Base-by-base conservation (phyloP, 768 basidiomycete genomes). In the Boletus coccyginus region DNA sequence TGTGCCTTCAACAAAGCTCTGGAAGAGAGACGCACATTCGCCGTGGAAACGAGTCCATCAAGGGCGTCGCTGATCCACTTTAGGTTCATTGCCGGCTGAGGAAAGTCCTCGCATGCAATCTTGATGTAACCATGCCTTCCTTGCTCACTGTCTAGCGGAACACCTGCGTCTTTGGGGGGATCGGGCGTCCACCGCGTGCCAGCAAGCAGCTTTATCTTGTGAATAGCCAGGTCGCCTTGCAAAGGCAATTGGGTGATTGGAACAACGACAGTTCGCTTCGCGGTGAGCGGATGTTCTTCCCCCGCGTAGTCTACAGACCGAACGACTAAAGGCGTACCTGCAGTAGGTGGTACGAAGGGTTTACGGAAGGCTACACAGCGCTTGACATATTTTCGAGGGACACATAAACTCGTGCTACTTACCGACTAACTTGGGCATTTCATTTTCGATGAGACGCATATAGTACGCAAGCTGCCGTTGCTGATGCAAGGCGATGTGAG, bases 1-100 rank as follows among this genome's bases (percentile, higher is more conserved):
- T 24, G 36, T 49, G 44, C 59, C 44, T 53, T 35, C 31, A 56
- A 60, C 27, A 44, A 35, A 12, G 43, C 39, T 44, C 44, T 38
- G 13, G 40, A 41, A 46, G 41, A 42, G 46, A 50, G 21, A 81
- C 92, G 63, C 67, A 97, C 96, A 70, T 94, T 93, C 11, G 94
- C 92, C 64, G 87, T 87, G n/a, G 71, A 73, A 58, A 98, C 70
- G 42, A 99, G 74, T 62, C 80, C 75, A 66, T 94, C 90, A 52
- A 99, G 71, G 16, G 84, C 80, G 67, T 98, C 95, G 61, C 88
- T 90, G 40, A 90, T 92, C 90, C 93, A 96, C 72, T 95, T 96
- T 64, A 96, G 76, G 72, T 99, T 99, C 90, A 91, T 88, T 29
- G 84, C 78, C 2, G 86, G 82, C 61, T 83, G 78, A 8, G 86